phyloP scores from a whole-genome alignment of 1,284 basidiomycete genomes.

The Omphalotus olearius region DNA sequence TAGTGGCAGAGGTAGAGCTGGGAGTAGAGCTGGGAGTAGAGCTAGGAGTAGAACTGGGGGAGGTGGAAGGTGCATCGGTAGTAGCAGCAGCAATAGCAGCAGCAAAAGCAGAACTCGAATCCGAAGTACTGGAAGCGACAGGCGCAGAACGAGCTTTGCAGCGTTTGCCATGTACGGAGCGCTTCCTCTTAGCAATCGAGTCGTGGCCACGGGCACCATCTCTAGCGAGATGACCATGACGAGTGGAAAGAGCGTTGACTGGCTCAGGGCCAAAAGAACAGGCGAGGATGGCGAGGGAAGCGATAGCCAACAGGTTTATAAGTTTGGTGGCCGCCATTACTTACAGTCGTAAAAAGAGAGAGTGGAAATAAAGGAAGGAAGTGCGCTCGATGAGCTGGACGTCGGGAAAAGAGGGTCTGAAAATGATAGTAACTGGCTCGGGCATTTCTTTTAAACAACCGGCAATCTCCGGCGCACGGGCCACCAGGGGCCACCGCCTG shows the following conservation, averaged over 20 bases:
- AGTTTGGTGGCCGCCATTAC: slow-evolving; percentile 51
- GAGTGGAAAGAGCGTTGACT: slow-evolving; percentile 48
- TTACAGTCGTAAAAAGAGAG: slow-evolving; percentile 15
- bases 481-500: too few relatives aligned
- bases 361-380: slow-evolving; percentile 18
- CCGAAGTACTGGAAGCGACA: slow-evolving; percentile 14
- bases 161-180: slow-evolving; percentile 34
- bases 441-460: too few relatives aligned
- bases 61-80: slow-evolving; percentile 6
- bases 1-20: slow-evolving; percentile 12
- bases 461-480: slow-evolving; percentile 3
- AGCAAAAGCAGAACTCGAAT: slow-evolving; percentile 4
- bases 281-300: slow-evolving; percentile 53
- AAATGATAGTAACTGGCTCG: background rate
- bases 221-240: slow-evolving; percentile 33
- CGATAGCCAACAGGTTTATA: slow-evolving; percentile 52
- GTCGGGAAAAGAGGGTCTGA: slow-evolving; percentile 1
- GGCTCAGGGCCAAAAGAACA: slow-evolving; percentile 42
- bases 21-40: slow-evolving; percentile 16
- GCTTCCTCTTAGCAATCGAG: slow-evolving; percentile 48
- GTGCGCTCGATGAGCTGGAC: background rate
- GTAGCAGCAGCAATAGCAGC: slow-evolving; percentile 13
- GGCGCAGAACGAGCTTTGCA: slow-evolving; percentile 52
- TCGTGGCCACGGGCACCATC: slow-evolving; percentile 37
- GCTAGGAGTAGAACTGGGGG: slow-evolving; percentile 2